Evolutionary conservation across 2,329 filamentous ascomycete species (phyloP), one percentile per base, ranked within the genome.

Genomic region (Paradendryphiella salina): DNA sequence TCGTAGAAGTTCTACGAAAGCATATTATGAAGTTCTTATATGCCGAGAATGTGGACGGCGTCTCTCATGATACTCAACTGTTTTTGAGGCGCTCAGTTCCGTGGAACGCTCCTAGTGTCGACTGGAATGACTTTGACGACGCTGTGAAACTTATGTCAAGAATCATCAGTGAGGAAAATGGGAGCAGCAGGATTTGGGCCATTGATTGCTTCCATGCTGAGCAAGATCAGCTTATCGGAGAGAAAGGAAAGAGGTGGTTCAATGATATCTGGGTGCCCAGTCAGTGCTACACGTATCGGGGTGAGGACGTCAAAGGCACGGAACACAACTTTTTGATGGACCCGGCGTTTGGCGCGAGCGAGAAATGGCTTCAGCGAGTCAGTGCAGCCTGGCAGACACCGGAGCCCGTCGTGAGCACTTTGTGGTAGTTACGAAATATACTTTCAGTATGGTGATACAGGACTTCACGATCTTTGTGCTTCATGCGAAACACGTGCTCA

Each of bases 151-250:
- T 70, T 3, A 44, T 69, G 2, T 63, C 57, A 5, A 63, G 57
- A 14, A 56, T 57, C 14, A 57, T 66, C 32, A 33, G 46, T 2
- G 57, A 60, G 32, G 56, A 62, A 10, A 40, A 43, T 20, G 50
- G 39, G 3, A 29, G 34, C 13, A 50, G 28, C 7, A 57, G 55
- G 33, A 48, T 46, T 21, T 67, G 65, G 60, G 43, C 23, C 1
- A 51, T 70, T 21, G 62, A 69, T 46, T 54, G 57, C 13, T 69
- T 69, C 29, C 65, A 69, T 36, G 67, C 65, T 7, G 60, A 66
- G 36, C 35, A 46, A 2, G 67, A 70, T 39, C 37, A 64, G 11
- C 57, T 70, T 57, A 58, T 69, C 5, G 66, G 67, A n/a, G 52
- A 62, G 18, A 66, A 59, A 38, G 65, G 67, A 1, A 54, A 53